phyloP scores from a whole-genome alignment of 108 stramenopile species.

The Cylindrotheca closterium region DNA sequence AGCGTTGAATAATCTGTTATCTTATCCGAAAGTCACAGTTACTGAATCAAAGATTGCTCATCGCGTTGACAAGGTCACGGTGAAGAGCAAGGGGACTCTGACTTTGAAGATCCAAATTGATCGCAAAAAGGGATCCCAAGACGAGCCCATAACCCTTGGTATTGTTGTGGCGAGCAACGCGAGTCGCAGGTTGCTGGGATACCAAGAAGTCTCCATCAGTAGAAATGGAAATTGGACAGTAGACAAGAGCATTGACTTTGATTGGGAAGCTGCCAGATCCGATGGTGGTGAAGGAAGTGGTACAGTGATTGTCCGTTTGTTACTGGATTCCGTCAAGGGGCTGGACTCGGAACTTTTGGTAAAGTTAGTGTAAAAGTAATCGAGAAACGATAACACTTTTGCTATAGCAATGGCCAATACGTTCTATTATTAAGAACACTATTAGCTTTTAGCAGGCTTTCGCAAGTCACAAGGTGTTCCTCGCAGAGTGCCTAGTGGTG shows the following conservation, averaged over 20 bases:
- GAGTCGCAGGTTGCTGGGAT: constrained; percentile 29
- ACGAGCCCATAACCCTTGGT: constrained; percentile 19
- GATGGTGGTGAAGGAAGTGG: constrained; percentile 45
- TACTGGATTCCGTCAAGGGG: constrained; percentile 41
- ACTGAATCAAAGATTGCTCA: constrained; percentile 10
- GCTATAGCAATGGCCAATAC: no score
- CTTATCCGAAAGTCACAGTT: constrained; percentile 17
- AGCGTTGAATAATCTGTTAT: constrained; percentile 18
- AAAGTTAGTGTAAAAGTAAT: no score
- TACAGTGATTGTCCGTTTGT: constrained; percentile 33
- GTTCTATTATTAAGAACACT: no score
- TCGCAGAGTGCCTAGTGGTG: constrained; percentile 16
- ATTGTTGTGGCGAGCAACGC: constrained; percentile 43
- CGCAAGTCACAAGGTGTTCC: no score
- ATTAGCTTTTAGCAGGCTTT: no score
- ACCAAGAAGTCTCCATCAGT: constrained; percentile 18
- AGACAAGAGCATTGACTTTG: constrained; percentile 45
- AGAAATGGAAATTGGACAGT: constrained; percentile 14
- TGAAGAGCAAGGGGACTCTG: constrained; percentile 29
- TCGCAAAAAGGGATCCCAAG: constrained; percentile 3
- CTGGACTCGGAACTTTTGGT: constrained; percentile 44
- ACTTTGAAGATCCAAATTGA: constrained; percentile 23
- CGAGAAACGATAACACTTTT: no score
- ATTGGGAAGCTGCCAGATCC: constrained; percentile 53
- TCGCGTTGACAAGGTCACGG: constrained; percentile 22